These are phyloP conservation scores for Cryptosporidium viatorum DNA, from an alignment of 169 alveolate species.

Conservation along the genomic window DNA sequence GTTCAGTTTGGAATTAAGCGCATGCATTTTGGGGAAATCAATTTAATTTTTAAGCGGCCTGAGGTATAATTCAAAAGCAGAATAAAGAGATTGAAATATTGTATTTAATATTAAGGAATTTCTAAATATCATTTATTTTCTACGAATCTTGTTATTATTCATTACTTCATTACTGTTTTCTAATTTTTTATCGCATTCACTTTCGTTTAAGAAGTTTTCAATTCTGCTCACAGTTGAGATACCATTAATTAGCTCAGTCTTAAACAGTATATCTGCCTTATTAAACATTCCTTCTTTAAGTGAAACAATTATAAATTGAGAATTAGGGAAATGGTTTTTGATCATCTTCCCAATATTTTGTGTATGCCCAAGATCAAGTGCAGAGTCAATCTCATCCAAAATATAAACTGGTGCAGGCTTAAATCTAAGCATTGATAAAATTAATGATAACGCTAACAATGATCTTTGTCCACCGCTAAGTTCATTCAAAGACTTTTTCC, in stretches of 20 bases:
- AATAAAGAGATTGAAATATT: not conserved
- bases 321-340: conserved; percentile 94
- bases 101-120: not conserved
- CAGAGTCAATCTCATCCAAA: conserved; percentile 99
- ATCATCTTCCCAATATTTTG: conserved; percentile 98
- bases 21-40: not conserved
- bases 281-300: conserved; percentile 98
- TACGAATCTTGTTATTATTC: conserved; percentile 64
- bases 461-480: conserved; percentile 97
- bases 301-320: conserved; percentile 96
- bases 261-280: conserved; percentile 97
- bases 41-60: not conserved
- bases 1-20: not conserved
- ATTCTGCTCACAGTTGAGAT: conserved; percentile 84
- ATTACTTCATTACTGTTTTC: conserved; percentile 64
- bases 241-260: conserved; percentile 93
- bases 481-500: conserved; percentile 94
- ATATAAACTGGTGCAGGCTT: conserved; percentile 99
- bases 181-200: conserved; percentile 43
- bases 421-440: conserved; percentile 94
- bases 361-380: conserved; percentile 98
- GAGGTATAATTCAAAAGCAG: not conserved
- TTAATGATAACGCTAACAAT: conserved; percentile 96
- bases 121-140: not conserved
- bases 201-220: conserved; percentile 64